Percentiles rank a stretch among this genome's conserved stretches.
Conservation (phyloP, 2,329 filamentous ascomycete genomes). For the Botrytis fragariae region DNA sequence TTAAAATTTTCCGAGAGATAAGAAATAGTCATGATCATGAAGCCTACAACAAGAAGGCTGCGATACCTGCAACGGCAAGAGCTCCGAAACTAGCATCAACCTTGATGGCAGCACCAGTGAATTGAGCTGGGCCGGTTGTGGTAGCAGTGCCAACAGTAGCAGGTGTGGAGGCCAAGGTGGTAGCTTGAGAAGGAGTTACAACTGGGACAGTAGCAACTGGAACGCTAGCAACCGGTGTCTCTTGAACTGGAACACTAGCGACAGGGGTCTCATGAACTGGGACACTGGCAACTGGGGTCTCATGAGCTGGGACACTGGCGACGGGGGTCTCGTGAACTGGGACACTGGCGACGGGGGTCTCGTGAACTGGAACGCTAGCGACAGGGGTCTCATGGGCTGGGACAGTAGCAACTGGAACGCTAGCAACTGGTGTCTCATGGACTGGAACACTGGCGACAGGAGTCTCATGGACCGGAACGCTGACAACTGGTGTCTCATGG, state of each 20-base stretch:
- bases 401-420: neutral
- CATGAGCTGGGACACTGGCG: neutral
- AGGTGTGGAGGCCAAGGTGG: constrained; percentile 7
- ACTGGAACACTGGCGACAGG: neutral
- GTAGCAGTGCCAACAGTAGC: constrained; percentile 14
- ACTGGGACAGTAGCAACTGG: neutral
- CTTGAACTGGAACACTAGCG: neutral
- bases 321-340: neutral
- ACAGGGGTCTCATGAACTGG: neutral
- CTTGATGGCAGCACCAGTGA: constrained; percentile 27
- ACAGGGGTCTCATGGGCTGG: neutral
- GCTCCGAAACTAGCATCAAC: constrained; percentile 30
- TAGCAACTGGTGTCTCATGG: no score
- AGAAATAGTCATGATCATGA: constrained; percentile 16
- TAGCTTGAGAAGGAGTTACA: neutral
- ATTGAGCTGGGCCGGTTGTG: constrained; percentile 22
- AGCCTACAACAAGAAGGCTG: constrained; percentile 33
- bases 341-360: neutral
- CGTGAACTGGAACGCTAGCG: neutral
- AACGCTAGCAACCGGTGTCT: neutral
- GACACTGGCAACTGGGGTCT: constrained; percentile 4
- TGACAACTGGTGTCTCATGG: neutral
- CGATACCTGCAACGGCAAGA: constrained; percentile 29
- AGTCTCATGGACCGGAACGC: neutral
- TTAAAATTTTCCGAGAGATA: constrained; percentile 20